Evolutionary conservation across 441 rosid genomes (phyloP), one percentile per base, ranked within the genome.

Genomic region (Arabidopsis hybrid): DNA sequence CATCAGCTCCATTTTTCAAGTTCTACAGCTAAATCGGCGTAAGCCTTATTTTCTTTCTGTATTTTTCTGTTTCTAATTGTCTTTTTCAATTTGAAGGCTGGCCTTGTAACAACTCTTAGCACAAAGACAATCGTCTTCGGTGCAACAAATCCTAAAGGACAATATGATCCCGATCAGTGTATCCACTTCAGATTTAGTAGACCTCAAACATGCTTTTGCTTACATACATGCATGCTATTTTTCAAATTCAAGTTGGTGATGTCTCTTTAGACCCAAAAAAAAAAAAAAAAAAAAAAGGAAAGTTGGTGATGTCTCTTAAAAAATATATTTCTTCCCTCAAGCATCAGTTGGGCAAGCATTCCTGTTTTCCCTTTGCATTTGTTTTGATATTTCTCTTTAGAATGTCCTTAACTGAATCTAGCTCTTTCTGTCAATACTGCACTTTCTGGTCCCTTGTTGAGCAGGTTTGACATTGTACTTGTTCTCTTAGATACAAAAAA

Each of bases 61-160:
- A 21, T 21, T 21, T 21, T 31, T 35, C 34, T 58, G 14, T 40
- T 21, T 61, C 59, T 35, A 32, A 31, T 26, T 52, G 3, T 43
- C 65, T 46, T 60, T 14, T 45, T 39, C 32, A 50, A 63, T 75
- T 72, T 77, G 69, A 87, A 95, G 99, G 99, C 99, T 67, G 99
- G 99, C 62, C 96, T 95, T 68, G 98, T 95, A 38, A 93, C 98
- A 13, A 91, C 94, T 46, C 93, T 93, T 69, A 89, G 89, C 83
- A 95, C 98, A 17, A 88, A 82, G 83, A 93, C 99, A 71, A 80
- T 91, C 31, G 95, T 93, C 59, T 91, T 93, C 69, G 98, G 99
- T 59, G 99, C 99, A 9, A 93, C 99, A 80, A 95, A 95, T 89
- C 97, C 98, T 53, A 95, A 93, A 86, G 99, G 99, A 46, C 95